Evolutionary conservation across 2,329 filamentous ascomycete genomes (phyloP).

Genomic region (Mycogone perniciosa): DNA sequence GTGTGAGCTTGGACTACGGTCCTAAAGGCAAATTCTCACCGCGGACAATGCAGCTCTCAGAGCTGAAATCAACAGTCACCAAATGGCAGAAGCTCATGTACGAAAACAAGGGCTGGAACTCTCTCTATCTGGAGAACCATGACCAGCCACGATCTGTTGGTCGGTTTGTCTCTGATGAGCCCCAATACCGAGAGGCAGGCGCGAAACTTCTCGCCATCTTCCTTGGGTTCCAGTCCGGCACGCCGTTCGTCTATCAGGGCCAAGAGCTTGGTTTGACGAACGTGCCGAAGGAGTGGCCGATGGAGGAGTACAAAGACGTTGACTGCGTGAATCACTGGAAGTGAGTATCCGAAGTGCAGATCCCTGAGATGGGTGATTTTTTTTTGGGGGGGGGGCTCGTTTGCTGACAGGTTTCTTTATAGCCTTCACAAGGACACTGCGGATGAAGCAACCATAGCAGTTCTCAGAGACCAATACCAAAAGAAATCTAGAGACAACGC

Average conservation of each 20-base stretch:
- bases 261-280: slow-evolving; percentile 64
- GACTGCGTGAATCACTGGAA: slow-evolving; percentile 49
- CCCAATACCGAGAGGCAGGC: slow-evolving; percentile 41
- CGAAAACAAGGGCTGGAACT: slow-evolving; percentile 56
- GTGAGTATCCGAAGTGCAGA: slow-evolving; percentile 20
- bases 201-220: slow-evolving; percentile 56
- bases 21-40: slow-evolving; percentile 37
- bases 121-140: slow-evolving; percentile 60
- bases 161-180: slow-evolving; percentile 46
- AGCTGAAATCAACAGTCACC: slow-evolving; percentile 46
- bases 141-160: slow-evolving; percentile 57
- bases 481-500: slow-evolving; percentile 62
- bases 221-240: slow-evolving; percentile 52
- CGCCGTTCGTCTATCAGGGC: slow-evolving; percentile 63
- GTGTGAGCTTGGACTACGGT: slow-evolving; percentile 45
- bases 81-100: slow-evolving; percentile 57
- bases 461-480: slow-evolving; percentile 41
- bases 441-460: slow-evolving; percentile 32
- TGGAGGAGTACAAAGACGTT: slow-evolving; percentile 64
- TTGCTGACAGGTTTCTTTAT: not conserved
- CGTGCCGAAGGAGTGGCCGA: slow-evolving; percentile 52
- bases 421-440: slow-evolving; percentile 33
- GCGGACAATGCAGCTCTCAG: slow-evolving; percentile 39
- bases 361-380: not conserved
- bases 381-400: not conserved